These are phyloP conservation scores for Fusarium sp. DNA, from an alignment of 2,329 filamentous ascomycete genomes.

Conservation along the genomic window DNA sequence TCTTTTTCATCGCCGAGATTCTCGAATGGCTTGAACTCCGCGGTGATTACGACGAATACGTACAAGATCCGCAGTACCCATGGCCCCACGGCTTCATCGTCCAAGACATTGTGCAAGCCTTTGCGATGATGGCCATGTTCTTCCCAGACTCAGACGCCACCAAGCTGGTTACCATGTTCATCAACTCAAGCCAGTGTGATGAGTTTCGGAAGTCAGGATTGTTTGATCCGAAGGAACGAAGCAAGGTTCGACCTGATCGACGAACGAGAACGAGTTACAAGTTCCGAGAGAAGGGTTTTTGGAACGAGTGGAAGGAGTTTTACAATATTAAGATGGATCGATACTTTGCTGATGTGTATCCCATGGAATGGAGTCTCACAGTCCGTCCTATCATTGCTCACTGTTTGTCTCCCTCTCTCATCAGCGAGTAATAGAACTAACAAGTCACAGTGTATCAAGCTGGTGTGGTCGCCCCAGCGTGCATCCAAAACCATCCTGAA, in stretches of 20 bases:
- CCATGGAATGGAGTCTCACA: constrained; percentile 47
- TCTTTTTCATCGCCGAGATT: constrained; percentile 41
- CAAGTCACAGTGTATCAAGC: constrained; percentile 42
- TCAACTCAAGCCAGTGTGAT: constrained; percentile 32
- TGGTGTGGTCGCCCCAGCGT: constrained; percentile 42
- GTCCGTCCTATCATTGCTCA: constrained; percentile 45
- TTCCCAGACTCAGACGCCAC: constrained; percentile 35
- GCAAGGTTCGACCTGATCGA: constrained; percentile 39
- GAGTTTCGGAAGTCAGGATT: constrained; percentile 34
- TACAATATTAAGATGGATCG: neutral
- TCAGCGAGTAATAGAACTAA: neutral
- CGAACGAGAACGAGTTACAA: constrained; percentile 43
- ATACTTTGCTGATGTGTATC: constrained; percentile 41
- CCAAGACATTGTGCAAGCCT: constrained; percentile 45
- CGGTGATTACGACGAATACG: constrained; percentile 34
- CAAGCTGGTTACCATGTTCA: constrained; percentile 29
- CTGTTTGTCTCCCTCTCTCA: constrained; percentile 3
- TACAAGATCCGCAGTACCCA: constrained; percentile 22
- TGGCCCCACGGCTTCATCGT: constrained; percentile 47
- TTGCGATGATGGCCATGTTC: constrained; percentile 46
- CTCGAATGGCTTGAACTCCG: constrained; percentile 43
- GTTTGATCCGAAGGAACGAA: constrained; percentile 40
- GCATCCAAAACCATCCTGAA: constrained; percentile 35
- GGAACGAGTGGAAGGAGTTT: constrained; percentile 41
- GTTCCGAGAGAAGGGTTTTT: constrained; percentile 40